Conservation (phyloP, 345 rosid species). For the Brassica carinata region DNA sequence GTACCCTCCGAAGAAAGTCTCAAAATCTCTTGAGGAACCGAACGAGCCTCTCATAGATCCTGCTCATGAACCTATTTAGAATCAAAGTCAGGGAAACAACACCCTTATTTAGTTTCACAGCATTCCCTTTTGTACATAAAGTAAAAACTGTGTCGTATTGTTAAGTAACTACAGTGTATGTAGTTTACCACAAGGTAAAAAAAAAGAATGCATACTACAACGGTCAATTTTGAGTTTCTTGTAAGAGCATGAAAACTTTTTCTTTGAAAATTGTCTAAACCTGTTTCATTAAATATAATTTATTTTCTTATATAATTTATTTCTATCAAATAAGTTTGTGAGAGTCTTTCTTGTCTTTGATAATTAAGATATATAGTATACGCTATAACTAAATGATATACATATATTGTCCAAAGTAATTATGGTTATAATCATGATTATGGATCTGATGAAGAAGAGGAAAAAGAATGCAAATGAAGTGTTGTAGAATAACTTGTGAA, state of each 20-base stretch:
- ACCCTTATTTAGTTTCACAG: slow-evolving; percentile 9
- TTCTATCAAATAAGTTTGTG: slow-evolving; percentile 6
- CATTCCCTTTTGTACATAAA: neutral
- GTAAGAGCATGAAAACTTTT: neutral
- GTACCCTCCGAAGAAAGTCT: slow-evolving; percentile 54
- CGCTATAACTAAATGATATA: neutral
- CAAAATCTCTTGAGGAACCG: slow-evolving; percentile 33
- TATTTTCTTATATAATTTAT: neutral
- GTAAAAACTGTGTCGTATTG: neutral
- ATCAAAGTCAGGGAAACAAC: slow-evolving; percentile 4
- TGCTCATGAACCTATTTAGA: slow-evolving; percentile 50
- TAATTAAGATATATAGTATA: neutral
- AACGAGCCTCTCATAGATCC: slow-evolving; percentile 62
- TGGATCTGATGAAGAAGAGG: slow-evolving; percentile 18
- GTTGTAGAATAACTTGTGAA: slow-evolving; percentile 25
- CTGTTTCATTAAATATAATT: neutral
- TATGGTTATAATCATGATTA: slow-evolving; percentile 23
- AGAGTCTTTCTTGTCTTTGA: neutral
- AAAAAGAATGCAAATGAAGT: slow-evolving; percentile 8
- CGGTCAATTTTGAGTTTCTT: slow-evolving; percentile 15
- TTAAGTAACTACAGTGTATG: neutral
- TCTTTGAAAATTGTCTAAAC: neutral
- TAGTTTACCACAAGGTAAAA: neutral
- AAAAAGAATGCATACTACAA: neutral
- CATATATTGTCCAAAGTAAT: slow-evolving; percentile 34